A percentile compares a stretch with the other conserved stretches of the same genome.
phyloP scores from a whole-genome alignment of 306 rosid species.

The Citrullus colocynthis region DNA sequence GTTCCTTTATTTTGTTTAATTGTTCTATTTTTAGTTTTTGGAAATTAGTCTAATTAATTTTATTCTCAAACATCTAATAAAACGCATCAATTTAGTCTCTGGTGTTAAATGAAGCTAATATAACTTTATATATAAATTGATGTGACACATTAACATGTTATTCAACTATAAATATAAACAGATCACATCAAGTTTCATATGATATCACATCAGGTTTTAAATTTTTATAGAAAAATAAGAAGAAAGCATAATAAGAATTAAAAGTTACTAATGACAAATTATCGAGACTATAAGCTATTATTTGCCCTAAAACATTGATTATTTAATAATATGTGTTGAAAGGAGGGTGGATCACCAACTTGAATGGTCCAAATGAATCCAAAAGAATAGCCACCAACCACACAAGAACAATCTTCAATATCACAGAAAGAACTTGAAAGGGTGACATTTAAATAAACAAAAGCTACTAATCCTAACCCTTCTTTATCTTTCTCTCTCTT shows the following conservation, averaged over 20 bases:
- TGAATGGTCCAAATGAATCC: background rate
- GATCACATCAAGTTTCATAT: background rate
- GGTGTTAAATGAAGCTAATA: background rate
- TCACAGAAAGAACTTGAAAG: background rate
- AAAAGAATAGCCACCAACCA: background rate
- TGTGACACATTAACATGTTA: background rate
- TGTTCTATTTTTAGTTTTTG: background rate
- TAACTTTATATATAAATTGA: background rate
- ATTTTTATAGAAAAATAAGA: background rate
- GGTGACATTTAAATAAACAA: background rate
- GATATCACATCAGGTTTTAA: background rate
- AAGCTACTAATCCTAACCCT: background rate
- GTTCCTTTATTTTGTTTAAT: background rate
- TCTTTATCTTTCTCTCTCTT: background rate
- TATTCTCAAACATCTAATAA: background rate
- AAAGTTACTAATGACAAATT: background rate
- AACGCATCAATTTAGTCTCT: too few species aligned
- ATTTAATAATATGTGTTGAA: background rate
- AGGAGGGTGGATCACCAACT: slow-evolving; percentile 6
- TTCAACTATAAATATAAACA: background rate
- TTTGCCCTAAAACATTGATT: background rate
- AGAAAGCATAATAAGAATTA: background rate
- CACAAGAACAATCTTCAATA: background rate
- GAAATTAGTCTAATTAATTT: background rate
- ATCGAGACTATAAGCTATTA: background rate